These are phyloP conservation scores for Phytopythium delawarense DNA, from an alignment of 352 stramenopile species.

Conservation along the genomic window DNA sequence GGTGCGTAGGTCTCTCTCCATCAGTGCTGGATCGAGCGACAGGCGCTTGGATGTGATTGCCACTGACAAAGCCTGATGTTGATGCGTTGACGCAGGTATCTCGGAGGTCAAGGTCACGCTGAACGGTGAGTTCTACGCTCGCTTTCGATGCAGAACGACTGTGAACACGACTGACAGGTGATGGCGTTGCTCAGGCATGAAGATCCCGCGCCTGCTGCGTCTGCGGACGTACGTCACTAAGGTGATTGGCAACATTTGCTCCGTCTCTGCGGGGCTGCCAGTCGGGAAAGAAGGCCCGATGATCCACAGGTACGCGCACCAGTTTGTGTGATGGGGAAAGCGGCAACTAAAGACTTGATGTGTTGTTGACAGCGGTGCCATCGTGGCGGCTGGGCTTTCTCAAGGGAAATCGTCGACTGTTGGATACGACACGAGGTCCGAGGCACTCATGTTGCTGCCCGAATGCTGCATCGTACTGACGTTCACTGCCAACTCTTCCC, in stretches of 20 bases:
- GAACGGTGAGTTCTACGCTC: constrained; percentile 47
- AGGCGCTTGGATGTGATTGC: no score
- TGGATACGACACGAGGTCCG: constrained; percentile 66
- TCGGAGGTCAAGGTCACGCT: constrained; percentile 93
- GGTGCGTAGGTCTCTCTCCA: constrained; percentile 16
- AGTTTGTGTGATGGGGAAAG: background rate
- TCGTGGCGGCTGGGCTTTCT: constrained; percentile 70
- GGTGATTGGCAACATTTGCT: constrained; percentile 84
- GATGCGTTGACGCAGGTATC: constrained; percentile 49
- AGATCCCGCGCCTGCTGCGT: constrained; percentile 74
- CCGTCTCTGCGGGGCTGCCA: constrained; percentile 76
- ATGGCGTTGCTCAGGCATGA: constrained; percentile 38
- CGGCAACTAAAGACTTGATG: background rate
- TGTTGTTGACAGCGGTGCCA: constrained; percentile 41
- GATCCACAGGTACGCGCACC: constrained; percentile 71
- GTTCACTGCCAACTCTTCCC: background rate
- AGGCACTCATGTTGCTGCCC: background rate
- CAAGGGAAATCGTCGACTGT: constrained; percentile 74
- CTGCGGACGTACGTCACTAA: constrained; percentile 85
- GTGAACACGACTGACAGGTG: background rate
- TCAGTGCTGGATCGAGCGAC: background rate
- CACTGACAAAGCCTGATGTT: background rate
- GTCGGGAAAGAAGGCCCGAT: constrained; percentile 92
- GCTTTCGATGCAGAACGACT: no score
- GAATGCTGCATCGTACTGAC: background rate